Percentiles rank a stretch among this genome's conserved stretches.
Evolutionary conservation across 257 asterid species (phyloP).

Genomic region (Solanum appendiculatum): DNA sequence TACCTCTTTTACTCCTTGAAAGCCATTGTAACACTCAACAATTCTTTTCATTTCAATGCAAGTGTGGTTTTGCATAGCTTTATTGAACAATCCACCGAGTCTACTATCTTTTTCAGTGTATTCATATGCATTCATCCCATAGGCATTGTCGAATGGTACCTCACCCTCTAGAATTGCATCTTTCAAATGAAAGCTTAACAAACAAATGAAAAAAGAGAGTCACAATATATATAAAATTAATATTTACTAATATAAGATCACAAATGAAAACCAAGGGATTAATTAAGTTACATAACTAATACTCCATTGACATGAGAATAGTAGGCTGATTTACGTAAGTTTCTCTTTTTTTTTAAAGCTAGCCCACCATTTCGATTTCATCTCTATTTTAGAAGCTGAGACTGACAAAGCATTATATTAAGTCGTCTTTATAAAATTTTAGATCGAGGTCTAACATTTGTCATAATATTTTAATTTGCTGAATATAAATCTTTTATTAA

Average conservation of each 20-base stretch:
- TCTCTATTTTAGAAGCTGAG: not conserved
- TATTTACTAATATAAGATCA: not conserved
- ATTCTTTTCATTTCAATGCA: conserved; percentile 1
- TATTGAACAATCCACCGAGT: conserved; percentile 5
- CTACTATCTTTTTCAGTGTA: conserved; percentile 2
- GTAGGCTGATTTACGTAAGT: not conserved
- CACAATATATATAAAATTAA: not conserved
- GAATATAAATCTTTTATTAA: not conserved
- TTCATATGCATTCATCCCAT: conserved; percentile 7
- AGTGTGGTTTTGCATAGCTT: not conserved
- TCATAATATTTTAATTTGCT: not conserved
- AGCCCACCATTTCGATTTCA: not conserved
- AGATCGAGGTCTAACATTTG: not conserved
- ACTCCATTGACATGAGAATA: not conserved
- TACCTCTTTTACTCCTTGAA: conserved; percentile 3
- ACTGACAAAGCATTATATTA: no score
- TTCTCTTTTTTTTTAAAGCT: not conserved
- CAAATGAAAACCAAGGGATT: not conserved
- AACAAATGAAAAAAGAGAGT: not conserved
- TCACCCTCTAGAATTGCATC: conserved; percentile 6
- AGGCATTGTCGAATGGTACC: not conserved
- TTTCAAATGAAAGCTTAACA: not conserved
- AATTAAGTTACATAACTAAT: no score
- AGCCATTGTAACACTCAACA: conserved; percentile 11
- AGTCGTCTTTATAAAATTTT: no score